Base-by-base conservation (phyloP, 2,329 filamentous ascomycete genomes). In the Aspergillus sp. region DNA sequence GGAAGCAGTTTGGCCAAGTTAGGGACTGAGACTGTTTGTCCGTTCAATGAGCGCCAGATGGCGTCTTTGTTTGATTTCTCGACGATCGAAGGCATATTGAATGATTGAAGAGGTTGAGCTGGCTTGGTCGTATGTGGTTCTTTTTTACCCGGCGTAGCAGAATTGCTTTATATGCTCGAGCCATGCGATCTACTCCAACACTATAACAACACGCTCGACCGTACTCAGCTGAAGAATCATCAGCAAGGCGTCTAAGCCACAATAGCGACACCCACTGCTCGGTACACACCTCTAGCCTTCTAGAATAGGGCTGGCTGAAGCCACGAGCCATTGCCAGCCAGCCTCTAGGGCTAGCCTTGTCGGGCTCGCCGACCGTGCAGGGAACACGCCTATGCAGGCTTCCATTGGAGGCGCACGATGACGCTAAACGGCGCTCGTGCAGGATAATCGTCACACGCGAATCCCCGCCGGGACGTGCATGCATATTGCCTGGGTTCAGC, bases 1-100 rank as follows among this genome's bases (percentile, higher is more conserved):
- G 62, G 59, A 34, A 64, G 59, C 3, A 60, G 53, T 17, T 34
- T 31, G 6, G 8, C n/a, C 4, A 48, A 9, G 23, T 48, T 48
- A 1, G 46, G 46, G 7, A 48, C n/a, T 48, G 22, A 25, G 15
- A 48, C 46, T 11, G 22, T 22, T 9, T 48, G 46, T 2, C 22
- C 19, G 19, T 23, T 22, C 25, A 48, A 15, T 22, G 46, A 48
- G 46, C n/a, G 46, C 46, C 46, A 48, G 22, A 48, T 23, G n/a
- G 43, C 17, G n/a, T 46, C 43, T 46, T 19, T 6, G 19, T 46
- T 46, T 46, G 43, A 46, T 46, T 19, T 17, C 6, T 46, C 43
- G 19, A 22, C 22, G 34, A 17, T 13, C 4, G 34, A 15, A 41
- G 34, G 34, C 34, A 41, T 41, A 3, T 8, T 17, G 11, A 15